Evolutionary conservation across 2,329 filamentous ascomycete species (phyloP).

Genomic region (Aspergillus fischeri): DNA sequence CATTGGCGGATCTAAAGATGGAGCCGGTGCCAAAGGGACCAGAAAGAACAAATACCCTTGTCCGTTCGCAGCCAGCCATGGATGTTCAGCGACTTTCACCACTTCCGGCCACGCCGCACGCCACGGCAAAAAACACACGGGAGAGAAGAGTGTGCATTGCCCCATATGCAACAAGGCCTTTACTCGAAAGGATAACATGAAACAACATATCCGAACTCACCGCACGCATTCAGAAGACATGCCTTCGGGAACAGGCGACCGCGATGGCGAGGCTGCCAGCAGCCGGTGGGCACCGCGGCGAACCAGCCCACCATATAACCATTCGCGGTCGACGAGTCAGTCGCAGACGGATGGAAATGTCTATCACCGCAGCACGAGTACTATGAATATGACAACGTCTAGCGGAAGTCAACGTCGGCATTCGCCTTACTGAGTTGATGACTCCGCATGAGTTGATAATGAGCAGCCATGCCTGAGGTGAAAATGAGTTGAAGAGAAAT

Average conservation of each 20-base stretch:
- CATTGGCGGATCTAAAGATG: conserved; percentile 21
- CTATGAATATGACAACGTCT: conserved; percentile 5
- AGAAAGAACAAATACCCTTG: conserved; percentile 64
- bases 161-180: conserved; percentile 66
- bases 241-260: conserved; percentile 16
- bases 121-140: conserved; percentile 65
- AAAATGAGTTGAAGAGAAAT: neutral
- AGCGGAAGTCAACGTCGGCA: conserved; percentile 7
- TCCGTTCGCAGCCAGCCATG: conserved; percentile 56
- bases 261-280: conserved; percentile 10
- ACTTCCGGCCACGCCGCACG: conserved; percentile 65
- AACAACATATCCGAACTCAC: conserved; percentile 63
- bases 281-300: conserved; percentile 10
- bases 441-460: conserved; percentile 6
- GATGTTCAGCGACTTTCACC: conserved; percentile 61
- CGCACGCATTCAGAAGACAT: conserved; percentile 34
- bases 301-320: conserved; percentile 10
- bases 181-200: conserved; percentile 67
- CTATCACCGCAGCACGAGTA: conserved; percentile 11
- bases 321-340: conserved; percentile 13
- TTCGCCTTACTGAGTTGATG: conserved; percentile 7
- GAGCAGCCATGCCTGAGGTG: neutral
- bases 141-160: conserved; percentile 64
- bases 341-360: conserved; percentile 9
- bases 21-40: conserved; percentile 19